These are phyloP conservation scores for Gracilaria caudata DNA, from an alignment of 23 red algal species.

Conservation along the genomic window DNA sequence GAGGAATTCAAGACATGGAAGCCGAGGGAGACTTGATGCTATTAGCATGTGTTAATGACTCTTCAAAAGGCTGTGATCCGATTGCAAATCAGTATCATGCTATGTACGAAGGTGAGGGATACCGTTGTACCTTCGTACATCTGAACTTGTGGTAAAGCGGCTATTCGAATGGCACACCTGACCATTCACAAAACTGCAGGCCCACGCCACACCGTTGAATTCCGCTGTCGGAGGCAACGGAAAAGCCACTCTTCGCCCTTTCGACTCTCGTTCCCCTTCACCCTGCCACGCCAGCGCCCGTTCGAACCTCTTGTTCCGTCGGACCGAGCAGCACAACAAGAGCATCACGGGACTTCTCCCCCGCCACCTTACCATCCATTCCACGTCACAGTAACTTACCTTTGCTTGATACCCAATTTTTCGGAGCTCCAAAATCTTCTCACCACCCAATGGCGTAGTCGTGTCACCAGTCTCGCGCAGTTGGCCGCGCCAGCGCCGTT, in stretches of 20 bases:
- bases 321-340: too few relatives aligned
- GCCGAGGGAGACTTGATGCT: too few relatives aligned
- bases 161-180: too few relatives aligned
- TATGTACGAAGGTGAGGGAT: too few relatives aligned
- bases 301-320: neutral
- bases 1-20: too few relatives aligned
- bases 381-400: slow-evolving; percentile 2
- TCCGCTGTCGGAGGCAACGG: neutral
- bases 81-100: too few relatives aligned
- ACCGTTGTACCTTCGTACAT: too few relatives aligned
- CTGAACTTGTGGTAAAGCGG: too few relatives aligned
- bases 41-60: too few relatives aligned
- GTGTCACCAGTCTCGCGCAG: neutral
- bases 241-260: neutral
- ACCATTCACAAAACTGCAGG: too few relatives aligned
- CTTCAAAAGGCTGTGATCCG: too few relatives aligned
- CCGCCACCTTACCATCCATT: neutral
- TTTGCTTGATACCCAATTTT: neutral
- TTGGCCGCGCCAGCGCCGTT: slow-evolving; percentile 2
- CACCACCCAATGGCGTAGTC: neutral
- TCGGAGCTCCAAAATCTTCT: neutral
- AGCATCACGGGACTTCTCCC: neutral
- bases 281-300: too few relatives aligned
- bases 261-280: neutral
- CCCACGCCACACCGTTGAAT: neutral